Conservation (phyloP, 805 yeast species). For the Pachysolen tannophilus region DNA sequence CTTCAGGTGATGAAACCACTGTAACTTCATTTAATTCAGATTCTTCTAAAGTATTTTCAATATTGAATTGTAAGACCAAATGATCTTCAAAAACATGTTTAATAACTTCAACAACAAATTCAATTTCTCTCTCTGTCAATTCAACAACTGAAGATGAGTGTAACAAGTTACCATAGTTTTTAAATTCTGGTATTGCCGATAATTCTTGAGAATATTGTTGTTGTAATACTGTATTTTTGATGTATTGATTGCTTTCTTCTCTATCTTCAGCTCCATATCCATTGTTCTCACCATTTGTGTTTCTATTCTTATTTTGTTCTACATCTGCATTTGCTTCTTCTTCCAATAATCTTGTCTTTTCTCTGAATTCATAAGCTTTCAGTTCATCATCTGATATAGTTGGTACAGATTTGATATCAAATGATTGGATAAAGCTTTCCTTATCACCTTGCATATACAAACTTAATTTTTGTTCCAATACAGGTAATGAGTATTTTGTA, state of each 20-base stretch:
- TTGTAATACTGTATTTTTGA: slow-evolving; percentile 30
- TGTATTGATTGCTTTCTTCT: slow-evolving; percentile 20
- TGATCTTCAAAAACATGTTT: slow-evolving; percentile 76
- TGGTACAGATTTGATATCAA: slow-evolving; percentile 67
- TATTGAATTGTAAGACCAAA: slow-evolving; percentile 72
- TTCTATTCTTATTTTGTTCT: slow-evolving; percentile 14
- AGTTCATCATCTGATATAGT: slow-evolving; percentile 58
- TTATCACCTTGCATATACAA: slow-evolving; percentile 55
- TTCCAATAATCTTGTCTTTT: slow-evolving; percentile 31
- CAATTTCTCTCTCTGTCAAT: slow-evolving; percentile 88
- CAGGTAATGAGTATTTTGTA: slow-evolving; percentile 61
- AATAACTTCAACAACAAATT: slow-evolving; percentile 77
- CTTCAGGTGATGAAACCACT: slow-evolving; percentile 60
- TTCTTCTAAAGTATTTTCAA: slow-evolving; percentile 78
- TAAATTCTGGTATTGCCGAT: slow-evolving; percentile 63
- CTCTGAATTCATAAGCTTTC: slow-evolving; percentile 53
- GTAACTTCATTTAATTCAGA: slow-evolving; percentile 70
- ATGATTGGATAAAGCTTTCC: slow-evolving; percentile 43
- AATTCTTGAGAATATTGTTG: slow-evolving; percentile 69
- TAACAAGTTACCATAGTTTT: slow-evolving; percentile 63
- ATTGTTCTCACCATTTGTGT: too few species aligned
- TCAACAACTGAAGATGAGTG: slow-evolving; percentile 59
- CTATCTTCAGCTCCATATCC: too few species aligned
- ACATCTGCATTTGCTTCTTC: slow-evolving; percentile 14
- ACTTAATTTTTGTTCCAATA: slow-evolving; percentile 72